Conservation (phyloP, 345 rosid species). For the Eucalyptus erythrocorys region DNA sequence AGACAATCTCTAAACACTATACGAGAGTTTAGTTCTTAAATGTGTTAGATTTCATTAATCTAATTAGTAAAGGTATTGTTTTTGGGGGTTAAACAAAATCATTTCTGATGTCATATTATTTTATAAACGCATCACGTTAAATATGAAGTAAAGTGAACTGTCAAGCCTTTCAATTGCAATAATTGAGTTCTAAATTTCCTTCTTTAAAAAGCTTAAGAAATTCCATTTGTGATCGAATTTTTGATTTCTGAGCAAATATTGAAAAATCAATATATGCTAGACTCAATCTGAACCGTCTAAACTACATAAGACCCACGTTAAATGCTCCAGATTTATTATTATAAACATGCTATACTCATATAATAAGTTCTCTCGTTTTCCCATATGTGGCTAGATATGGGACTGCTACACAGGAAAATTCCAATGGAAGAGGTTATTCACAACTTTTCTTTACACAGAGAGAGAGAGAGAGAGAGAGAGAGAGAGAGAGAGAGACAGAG, state of each 20-base stretch:
- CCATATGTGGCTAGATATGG: no score
- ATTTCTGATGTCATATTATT: neutral
- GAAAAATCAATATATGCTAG: neutral
- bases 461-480: no score
- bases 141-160: neutral
- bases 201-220: neutral
- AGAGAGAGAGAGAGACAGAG: no score
- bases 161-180: neutral
- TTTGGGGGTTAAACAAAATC: neutral
- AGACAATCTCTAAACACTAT: neutral
- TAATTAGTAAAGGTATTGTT: neutral
- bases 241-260: neutral
- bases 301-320: neutral
- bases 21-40: neutral
- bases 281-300: neutral
- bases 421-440: no score
- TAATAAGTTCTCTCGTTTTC: no score
- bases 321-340: no score
- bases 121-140: neutral
- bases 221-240: neutral
- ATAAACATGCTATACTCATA: no score
- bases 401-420: no score
- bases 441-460: no score
- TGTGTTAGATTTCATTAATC: neutral
- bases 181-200: neutral